Base-by-base conservation (phyloP, 2,329 filamentous ascomycete species). In the Fusarium irregulare region DNA sequence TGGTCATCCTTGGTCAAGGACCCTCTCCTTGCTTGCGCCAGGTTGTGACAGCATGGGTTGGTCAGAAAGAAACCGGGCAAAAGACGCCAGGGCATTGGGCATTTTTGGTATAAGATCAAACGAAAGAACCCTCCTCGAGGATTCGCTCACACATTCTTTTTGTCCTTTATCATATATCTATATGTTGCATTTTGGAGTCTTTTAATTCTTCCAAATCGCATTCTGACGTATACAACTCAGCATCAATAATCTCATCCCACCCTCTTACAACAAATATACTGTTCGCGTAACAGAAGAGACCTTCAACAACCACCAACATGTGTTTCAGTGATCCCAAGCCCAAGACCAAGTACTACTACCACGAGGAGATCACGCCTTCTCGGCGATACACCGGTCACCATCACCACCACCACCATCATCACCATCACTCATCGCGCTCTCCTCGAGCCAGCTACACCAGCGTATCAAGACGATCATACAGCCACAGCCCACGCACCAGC, bases 291-390 rank as follows among this genome's bases (percentile, higher is more conserved):
- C 30, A 56, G 56, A 55, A 53, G 30, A 56, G 56, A 51, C 44
- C 41, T 53, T 47, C 60, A 54, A 53, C 46, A 34, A 66, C 49
- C 28, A 66, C 53, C 76, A 83, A 74, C 25, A 87, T 88, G 86
- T 88, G 86, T 74, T 86, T 87, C 80, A 68, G 78, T 57, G 79
- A 82, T 62, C 81, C 83, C 56, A 77, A 76, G 23, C 81, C 82
- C 57, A 77, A 76, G 30, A 82, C 80, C 42, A 82, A 82, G 48
- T 86, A 88, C 79, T 88, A 88, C 80, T 86, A 87, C 76, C 83
- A 83, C 75, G 84, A 87, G 78, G 85, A 87, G 70, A 80, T 84
- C 68, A 80, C 85, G 48, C 85, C 85, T 45, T 79, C 82, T 60
- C 79, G 83, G 42, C 80, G 81, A 50, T 75, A 74, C 67, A 76